Base-by-base conservation (phyloP, 352 stramenopile species). In the Heterotrichella gracilis region DNA sequence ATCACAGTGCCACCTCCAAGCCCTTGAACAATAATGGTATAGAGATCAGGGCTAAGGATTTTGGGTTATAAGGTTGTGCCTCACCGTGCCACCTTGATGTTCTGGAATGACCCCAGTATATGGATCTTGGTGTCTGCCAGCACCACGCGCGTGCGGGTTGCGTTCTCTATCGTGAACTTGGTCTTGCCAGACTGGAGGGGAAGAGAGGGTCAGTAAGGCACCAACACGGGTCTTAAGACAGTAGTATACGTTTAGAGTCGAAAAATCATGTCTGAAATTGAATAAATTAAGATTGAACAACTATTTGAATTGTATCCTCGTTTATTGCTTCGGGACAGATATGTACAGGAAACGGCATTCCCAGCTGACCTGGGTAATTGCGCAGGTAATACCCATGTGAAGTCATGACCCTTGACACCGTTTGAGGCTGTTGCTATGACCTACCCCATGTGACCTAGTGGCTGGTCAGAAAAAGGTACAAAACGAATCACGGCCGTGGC, bases 51-150 rank as follows among this genome's bases (percentile, higher is more conserved):
- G 20, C 39, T 63, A 25, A 72, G 88, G 69, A 89, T 89, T 32
- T 88, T 77, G 71, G 82, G 86, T 73, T 82, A 89, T 69, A 89
- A 82, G 14, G 83, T 82, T 70, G 88, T 82, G 19, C 83, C 83
- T n/a, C n/a, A n/a, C n/a, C n/a, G n/a, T n/a, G 93, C 93, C 23
- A 98, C 79, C 73, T 94, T 89, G 77, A 99, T 96, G 82, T 98
- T 98, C 24, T 85, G 80, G 74, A 95, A 97, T 21, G 82, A 93
- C 69, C 93, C 93, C 20, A 99, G 77, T 74, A 99, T 94, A 80
- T 98, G 89, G 70, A 99, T 90, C 73, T 82, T 90, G 72, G 94
- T 84, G 78, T 97, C 90, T 3, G 93, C 93, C 69, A 99, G 79
- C 22, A 98, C 90, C 75, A 99, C 96, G 68, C 93, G 82, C 71